Evolutionary conservation across 257 asterid species (phyloP).

Genomic region (Solanum pinnatisectum): DNA sequence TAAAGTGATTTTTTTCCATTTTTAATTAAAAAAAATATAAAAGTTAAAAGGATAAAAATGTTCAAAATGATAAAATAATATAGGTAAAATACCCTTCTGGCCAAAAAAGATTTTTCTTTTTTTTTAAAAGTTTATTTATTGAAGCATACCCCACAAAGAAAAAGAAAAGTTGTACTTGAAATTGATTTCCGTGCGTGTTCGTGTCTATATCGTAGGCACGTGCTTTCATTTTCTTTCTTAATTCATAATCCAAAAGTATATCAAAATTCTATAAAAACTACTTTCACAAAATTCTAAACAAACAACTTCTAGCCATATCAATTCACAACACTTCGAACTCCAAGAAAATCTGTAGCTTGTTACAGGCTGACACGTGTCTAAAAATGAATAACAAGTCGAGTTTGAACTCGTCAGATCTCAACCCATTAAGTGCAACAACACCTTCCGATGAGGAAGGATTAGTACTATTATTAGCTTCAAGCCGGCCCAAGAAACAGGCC

Average conservation of each 20-base stretch:
- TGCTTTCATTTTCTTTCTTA: neutral
- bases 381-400: neutral
- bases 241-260: neutral
- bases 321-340: neutral
- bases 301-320: neutral
- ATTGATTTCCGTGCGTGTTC: neutral
- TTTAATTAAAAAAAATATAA: too few species aligned
- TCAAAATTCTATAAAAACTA: neutral
- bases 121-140: too few species aligned
- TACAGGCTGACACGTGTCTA: neutral
- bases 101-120: too few species aligned
- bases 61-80: too few species aligned
- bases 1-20: too few species aligned
- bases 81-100: too few species aligned
- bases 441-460: neutral
- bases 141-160: neutral
- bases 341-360: neutral
- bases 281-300: neutral
- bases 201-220: neutral
- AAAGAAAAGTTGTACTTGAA: neutral
- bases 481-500: slow-evolving; percentile 1
- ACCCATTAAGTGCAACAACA: neutral
- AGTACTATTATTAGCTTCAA: neutral
- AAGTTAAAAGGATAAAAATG: too few species aligned
- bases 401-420: neutral